Conservation (phyloP, 2,329 filamentous ascomycete genomes). For the Neurospora sp. region DNA sequence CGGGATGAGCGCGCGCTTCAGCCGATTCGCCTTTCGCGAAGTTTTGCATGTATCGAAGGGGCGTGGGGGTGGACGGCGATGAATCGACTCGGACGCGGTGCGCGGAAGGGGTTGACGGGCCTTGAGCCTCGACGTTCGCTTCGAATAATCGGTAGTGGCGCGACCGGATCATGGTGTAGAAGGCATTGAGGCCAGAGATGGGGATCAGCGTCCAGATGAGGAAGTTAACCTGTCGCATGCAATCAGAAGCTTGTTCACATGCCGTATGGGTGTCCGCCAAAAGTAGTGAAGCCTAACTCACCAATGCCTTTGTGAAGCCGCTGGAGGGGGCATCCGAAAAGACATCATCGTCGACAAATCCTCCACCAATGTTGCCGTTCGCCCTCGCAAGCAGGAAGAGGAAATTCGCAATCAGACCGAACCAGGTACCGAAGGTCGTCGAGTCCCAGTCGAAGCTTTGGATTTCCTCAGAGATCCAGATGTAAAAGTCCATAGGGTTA, state of each 20-base stretch:
- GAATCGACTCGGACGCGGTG: slow-evolving; percentile 83
- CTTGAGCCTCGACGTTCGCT: slow-evolving; percentile 62
- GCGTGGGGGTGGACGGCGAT: slow-evolving; percentile 67
- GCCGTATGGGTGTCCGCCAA: not conserved
- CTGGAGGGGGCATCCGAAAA: slow-evolving; percentile 63
- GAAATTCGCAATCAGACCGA: slow-evolving; percentile 70
- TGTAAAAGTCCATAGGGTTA: slow-evolving; percentile 79
- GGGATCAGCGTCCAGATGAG: slow-evolving; percentile 59
- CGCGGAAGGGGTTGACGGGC: slow-evolving; percentile 71
- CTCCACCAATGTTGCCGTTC: slow-evolving; percentile 44
- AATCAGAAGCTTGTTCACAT: not conserved
- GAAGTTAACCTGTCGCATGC: slow-evolving; percentile 47
- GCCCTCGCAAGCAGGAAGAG: slow-evolving; percentile 74
- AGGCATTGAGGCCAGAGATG: slow-evolving; percentile 64
- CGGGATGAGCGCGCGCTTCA: slow-evolving; percentile 76
- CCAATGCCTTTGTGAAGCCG: slow-evolving; percentile 53
- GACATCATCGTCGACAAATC: slow-evolving; percentile 60
- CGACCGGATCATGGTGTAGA: slow-evolving; percentile 72
- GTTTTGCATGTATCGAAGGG: slow-evolving; percentile 63
- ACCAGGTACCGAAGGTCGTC: slow-evolving; percentile 61
- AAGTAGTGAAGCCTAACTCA: slow-evolving; percentile 25
- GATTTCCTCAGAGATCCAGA: slow-evolving; percentile 88
- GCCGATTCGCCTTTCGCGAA: slow-evolving; percentile 60
- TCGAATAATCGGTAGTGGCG: slow-evolving; percentile 90
- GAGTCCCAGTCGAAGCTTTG: slow-evolving; percentile 89